Base-by-base conservation (phyloP, 2,329 filamentous ascomycete species). In the Thelonectria olida region DNA sequence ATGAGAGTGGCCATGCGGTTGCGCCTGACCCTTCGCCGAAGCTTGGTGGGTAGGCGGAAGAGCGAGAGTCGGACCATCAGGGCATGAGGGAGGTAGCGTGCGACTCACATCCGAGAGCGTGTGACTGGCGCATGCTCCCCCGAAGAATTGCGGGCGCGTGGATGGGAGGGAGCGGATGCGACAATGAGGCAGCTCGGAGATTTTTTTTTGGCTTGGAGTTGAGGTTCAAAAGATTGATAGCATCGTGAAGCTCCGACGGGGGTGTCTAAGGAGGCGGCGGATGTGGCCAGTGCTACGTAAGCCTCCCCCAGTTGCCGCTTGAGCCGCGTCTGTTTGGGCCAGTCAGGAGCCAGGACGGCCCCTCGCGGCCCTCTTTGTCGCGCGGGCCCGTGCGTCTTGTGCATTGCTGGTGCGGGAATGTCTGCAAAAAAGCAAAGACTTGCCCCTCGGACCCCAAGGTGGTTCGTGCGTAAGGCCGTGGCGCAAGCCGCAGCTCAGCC, bases 1-100 rank as follows among this genome's bases (percentile, higher is more conserved):
- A 82, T 67, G 41, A 86, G 80, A 47, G 83, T 87, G 39, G 82
- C 80, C 84, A 88, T 86, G 69, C 86, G 82, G 73, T 84, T 85
- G 58, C 85, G 84, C 63, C 85, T 81, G 60, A 84, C 85, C 68
- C 83, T 84, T 62, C 85, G 84, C 73, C 84, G 83, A 69, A 87
- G 80, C 77, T 82, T 84, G 64, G 80, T 82, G 62, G 85, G 85
- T 51, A 87, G 79, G 62, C 84, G 83, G 74, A 85, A 81, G 75
- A 86, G 75, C 70, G 79, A 78, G 67, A 81, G 68, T 67, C 76
- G 75, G 64, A 78, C 75, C 77, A 79, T 79, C 58, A 58, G 67
- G 65, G 39, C 62, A 65, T 67, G 53, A 48, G 61, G 49, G 67
- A 59, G 61, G 60, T 56, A 66, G 63, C 57, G 63, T 39, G 62